These are phyloP conservation scores for Pestalotiopsis fici DNA, from an alignment of 2,329 filamentous ascomycete genomes.

Conservation along the genomic window DNA sequence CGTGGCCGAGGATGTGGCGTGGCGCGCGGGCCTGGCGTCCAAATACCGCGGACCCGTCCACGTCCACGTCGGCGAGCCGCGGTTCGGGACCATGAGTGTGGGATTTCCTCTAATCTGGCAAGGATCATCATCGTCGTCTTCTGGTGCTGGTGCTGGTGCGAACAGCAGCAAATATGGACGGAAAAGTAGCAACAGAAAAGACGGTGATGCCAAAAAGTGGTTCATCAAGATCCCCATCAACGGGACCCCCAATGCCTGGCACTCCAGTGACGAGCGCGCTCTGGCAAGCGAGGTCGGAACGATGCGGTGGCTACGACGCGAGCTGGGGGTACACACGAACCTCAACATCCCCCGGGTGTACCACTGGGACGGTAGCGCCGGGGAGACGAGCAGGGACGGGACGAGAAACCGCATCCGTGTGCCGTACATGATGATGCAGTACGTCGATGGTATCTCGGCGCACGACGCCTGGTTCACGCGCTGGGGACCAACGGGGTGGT, in stretches of 20 bases:
- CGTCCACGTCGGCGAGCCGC: not conserved
- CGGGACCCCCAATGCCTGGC: conserved; percentile 20
- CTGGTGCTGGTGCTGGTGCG: not conserved
- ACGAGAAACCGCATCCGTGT: conserved; percentile 15
- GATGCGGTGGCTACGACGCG: conserved; percentile 16
- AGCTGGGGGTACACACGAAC: conserved; percentile 10
- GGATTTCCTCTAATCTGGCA: not conserved
- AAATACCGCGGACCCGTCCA: not conserved
- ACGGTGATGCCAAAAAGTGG: conserved; percentile 13
- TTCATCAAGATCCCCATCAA: conserved; percentile 24
- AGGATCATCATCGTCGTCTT: too few species aligned
- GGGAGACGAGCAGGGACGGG: not conserved
- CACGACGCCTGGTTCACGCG: conserved; percentile 24
- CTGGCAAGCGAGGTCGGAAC: conserved; percentile 19
- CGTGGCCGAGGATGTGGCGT: not conserved
- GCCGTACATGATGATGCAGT: conserved; percentile 17
- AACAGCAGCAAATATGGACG: too few species aligned
- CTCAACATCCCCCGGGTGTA: not conserved
- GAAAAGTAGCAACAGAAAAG: not conserved
- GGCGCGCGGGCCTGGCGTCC: not conserved
- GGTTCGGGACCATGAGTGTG: not conserved
- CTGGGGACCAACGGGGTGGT: not conserved
- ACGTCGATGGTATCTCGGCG: conserved; percentile 18
- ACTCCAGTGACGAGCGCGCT: conserved; percentile 14
- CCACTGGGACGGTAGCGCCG: not conserved